Conservation (phyloP, 805 yeast species). For the Debaryomyces tyrocola region DNA sequence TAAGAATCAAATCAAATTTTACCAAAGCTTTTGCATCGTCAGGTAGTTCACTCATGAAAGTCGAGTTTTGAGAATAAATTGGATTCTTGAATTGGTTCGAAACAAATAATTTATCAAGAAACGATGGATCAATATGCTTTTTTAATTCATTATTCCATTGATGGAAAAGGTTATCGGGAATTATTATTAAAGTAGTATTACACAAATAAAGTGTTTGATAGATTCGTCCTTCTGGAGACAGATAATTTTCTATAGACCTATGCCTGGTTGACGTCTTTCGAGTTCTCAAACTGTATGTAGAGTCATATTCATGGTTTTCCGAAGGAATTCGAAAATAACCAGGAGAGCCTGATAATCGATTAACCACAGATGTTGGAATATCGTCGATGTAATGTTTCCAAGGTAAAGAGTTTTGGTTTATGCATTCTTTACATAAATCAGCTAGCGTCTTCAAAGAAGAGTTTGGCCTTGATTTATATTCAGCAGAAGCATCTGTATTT, state of each 20-base stretch:
- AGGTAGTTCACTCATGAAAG: conserved; percentile 20
- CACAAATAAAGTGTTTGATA: conserved; percentile 42
- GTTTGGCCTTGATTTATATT: background rate
- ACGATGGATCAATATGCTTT: conserved; percentile 49
- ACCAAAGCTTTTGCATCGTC: conserved; percentile 31
- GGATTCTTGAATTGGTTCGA: conserved; percentile 30
- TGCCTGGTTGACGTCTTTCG: conserved; percentile 17
- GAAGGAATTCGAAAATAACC: conserved; percentile 45
- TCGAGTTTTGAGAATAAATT: conserved; percentile 10
- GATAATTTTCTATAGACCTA: conserved; percentile 7
- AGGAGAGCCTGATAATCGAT: conserved; percentile 34
- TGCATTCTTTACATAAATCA: conserved; percentile 42
- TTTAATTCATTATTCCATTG: conserved; percentile 64
- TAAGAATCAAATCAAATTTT: conserved; percentile 52
- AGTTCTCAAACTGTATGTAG: conserved; percentile 18
- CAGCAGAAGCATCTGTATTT: background rate
- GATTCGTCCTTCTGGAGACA: conserved; percentile 15
- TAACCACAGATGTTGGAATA: conserved; percentile 45
- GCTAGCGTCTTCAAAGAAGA: conserved; percentile 16
- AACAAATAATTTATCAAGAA: conserved; percentile 33
- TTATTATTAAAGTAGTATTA: conserved; percentile 56
- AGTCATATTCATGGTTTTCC: conserved; percentile 18
- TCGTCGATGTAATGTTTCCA: conserved; percentile 52
- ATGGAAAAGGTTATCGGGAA: conserved; percentile 64
- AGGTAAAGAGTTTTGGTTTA: conserved; percentile 51